Conservation (phyloP, 768 basidiomycete genomes). For the Suillus decipiens region DNA sequence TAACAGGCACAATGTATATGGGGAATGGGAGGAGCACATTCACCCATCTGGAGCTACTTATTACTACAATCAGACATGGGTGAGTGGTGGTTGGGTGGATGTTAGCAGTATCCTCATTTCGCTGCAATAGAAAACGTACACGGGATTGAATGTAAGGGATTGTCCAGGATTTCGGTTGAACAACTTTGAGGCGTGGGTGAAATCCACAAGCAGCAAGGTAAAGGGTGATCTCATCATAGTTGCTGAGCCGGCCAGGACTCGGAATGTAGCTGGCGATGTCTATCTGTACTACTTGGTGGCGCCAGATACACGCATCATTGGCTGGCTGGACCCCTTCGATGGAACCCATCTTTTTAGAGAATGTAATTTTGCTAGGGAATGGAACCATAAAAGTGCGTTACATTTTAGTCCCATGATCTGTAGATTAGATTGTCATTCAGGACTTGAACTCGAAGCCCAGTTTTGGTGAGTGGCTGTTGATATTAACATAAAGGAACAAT, state of each 20-base stretch:
- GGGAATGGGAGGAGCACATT: background rate
- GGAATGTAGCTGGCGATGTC: background rate
- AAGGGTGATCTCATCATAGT: background rate
- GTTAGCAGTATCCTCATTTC: background rate
- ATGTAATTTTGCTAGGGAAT: background rate
- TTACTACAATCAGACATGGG: background rate
- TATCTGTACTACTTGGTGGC: background rate
- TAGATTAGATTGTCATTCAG: background rate
- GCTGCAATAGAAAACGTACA: background rate
- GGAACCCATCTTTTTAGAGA: background rate
- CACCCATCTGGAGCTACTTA: background rate
- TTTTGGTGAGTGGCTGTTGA: background rate
- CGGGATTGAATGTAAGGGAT: background rate
- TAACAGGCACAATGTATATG: background rate
- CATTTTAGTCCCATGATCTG: too few relatives aligned
- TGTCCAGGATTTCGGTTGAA: background rate
- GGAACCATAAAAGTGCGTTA: conserved; percentile 1
- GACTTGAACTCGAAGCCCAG: conserved; percentile 3
- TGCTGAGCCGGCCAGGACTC: background rate
- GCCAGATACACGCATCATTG: background rate
- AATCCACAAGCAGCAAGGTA: background rate
- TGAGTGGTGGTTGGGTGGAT: background rate
- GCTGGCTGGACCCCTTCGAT: background rate
- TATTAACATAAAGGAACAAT: background rate
- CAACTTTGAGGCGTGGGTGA: background rate